phyloP scores from a whole-genome alignment of 2,329 filamentous ascomycete species.

The Hymenoscyphus repandus region DNA sequence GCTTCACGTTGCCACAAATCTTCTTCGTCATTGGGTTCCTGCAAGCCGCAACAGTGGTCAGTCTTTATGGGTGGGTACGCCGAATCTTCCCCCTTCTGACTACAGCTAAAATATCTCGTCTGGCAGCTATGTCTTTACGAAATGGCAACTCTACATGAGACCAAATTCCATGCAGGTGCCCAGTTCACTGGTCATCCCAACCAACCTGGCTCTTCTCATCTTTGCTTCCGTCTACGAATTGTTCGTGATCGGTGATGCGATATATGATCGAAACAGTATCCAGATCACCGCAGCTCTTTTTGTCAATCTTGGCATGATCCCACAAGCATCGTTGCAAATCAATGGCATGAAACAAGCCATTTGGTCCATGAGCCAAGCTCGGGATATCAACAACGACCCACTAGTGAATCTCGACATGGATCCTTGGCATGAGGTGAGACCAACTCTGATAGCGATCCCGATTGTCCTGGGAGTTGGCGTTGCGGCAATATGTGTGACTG shows the following conservation, averaged over 20 bases:
- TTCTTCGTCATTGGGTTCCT: neutral
- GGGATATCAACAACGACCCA: neutral
- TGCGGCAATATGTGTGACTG: neutral
- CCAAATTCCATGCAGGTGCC: neutral
- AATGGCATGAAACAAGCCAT: neutral
- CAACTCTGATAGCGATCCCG: neutral
- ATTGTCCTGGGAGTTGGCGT: neutral
- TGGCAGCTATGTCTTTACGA: neutral
- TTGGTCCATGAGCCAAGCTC: neutral
- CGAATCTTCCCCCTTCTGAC: neutral
- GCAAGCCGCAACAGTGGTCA: neutral
- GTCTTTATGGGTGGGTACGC: neutral
- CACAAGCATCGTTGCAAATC: neutral
- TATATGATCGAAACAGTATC: neutral
- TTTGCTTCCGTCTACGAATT: neutral
- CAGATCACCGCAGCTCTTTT: neutral
- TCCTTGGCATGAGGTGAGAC: neutral
- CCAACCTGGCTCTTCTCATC: neutral
- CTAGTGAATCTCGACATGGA: neutral
- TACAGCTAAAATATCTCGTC: neutral
- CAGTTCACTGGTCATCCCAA: neutral
- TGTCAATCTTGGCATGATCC: neutral
- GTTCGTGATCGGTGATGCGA: neutral
- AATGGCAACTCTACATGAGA: neutral
- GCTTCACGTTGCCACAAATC: neutral